Conservation (phyloP, 345 rosid species). For the Geranium brycei region DNA sequence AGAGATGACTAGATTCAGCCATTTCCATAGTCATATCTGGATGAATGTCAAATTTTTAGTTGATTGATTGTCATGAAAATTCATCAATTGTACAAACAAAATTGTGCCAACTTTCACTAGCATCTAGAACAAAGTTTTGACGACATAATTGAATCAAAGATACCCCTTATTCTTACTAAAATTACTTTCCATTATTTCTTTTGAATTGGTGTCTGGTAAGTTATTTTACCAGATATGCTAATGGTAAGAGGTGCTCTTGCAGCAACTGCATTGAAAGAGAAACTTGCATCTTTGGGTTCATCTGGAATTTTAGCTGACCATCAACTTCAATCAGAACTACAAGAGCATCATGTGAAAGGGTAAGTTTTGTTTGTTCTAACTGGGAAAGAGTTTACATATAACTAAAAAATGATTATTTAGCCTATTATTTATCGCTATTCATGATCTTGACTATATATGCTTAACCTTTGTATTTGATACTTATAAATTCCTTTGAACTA, state of each 20-base stretch:
- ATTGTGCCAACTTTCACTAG: no score
- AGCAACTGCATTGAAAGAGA: conserved; percentile 90
- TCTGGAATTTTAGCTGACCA: conserved; percentile 98
- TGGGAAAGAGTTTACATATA: neutral
- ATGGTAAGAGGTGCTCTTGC: conserved; percentile 23
- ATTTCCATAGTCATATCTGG: no score
- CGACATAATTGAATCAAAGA: no score
- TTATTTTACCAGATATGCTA: conserved; percentile 5
- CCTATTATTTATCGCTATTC: neutral
- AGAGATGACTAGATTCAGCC: no score
- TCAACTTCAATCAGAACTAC: conserved; percentile 92
- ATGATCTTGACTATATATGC: neutral
- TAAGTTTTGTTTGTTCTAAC: conserved; percentile 17
- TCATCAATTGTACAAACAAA: no score
- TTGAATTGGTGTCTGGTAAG: no score
- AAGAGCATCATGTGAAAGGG: conserved; percentile 88
- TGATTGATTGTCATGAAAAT: no score
- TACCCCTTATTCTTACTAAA: no score
- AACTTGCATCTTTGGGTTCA: conserved; percentile 79
- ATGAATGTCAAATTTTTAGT: no score
- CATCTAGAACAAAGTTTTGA: no score
- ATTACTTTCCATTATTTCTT: neutral
- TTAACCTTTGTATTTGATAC: neutral
- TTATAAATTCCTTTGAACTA: neutral
- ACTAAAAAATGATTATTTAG: neutral